phyloP scores from a whole-genome alignment of 345 rosid species.

The Heritiera fomes region DNA sequence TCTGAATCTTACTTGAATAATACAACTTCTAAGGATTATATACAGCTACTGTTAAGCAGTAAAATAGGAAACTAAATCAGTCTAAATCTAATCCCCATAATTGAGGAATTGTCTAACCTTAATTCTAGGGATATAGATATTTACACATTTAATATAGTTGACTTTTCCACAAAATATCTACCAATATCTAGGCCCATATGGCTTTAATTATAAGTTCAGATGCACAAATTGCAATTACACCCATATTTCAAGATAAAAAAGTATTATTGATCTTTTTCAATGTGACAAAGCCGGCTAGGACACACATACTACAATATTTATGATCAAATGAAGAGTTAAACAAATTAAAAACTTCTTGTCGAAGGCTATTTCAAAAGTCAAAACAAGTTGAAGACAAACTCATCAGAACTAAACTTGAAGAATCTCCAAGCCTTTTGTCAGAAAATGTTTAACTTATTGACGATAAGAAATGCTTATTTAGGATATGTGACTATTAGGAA shows the following conservation, averaged over 20 bases:
- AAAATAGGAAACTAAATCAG: too few species aligned
- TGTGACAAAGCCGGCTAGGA: not conserved
- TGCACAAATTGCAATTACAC: not conserved
- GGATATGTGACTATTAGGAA: not conserved
- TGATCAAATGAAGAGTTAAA: not conserved
- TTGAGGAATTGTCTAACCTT: too few species aligned
- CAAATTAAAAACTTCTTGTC: not conserved
- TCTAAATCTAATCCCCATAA: too few species aligned
- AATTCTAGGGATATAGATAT: too few species aligned
- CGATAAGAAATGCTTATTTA: not conserved
- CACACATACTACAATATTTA: not conserved
- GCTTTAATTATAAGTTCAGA: constrained; percentile 11
- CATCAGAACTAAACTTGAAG: not conserved
- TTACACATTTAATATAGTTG: too few species aligned
- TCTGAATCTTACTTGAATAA: too few species aligned
- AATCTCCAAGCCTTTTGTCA: not conserved
- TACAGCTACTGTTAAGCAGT: too few species aligned
- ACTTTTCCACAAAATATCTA: too few species aligned
- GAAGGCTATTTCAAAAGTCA: not conserved
- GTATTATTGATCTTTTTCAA: not conserved
- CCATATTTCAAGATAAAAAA: not conserved
- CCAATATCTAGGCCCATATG: not conserved
- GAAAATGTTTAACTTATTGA: not conserved
- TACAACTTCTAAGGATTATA: too few species aligned
- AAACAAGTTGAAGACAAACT: constrained; percentile 1